A percentile compares a stretch with the other conserved stretches of the same genome.
Conservation (phyloP, 495 filamentous ascomycete species). For the Haplographium delicatum region DNA sequence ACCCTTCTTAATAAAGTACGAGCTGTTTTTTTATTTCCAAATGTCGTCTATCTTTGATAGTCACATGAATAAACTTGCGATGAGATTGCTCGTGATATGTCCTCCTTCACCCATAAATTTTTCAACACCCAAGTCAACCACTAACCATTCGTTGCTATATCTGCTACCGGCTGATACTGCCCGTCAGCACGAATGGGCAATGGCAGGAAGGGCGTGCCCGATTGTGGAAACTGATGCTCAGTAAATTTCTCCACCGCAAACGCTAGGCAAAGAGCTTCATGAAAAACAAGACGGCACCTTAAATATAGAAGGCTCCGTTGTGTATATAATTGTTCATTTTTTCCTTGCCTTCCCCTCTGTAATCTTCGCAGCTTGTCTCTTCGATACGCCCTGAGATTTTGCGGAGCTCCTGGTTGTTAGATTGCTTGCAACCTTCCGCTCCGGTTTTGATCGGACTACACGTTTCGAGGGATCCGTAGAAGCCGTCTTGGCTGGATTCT, state of each 20-base stretch:
- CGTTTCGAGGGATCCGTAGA: constrained; percentile 2
- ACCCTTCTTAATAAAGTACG: no score
- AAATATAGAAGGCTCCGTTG: background rate
- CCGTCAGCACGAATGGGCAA: background rate
- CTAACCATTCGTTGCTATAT: no score
- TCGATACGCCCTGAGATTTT: constrained; percentile 4
- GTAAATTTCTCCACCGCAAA: background rate
- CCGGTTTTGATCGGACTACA: constrained; percentile 6
- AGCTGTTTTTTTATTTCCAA: no score
- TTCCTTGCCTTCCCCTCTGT: background rate
- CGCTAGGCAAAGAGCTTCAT: no score
- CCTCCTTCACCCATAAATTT: no score
- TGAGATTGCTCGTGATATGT: no score
- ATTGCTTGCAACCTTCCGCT: constrained; percentile 13
- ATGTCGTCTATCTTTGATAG: no score
- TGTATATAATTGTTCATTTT: background rate
- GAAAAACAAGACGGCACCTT: no score
- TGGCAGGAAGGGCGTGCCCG: background rate
- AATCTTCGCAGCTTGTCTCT: constrained; percentile 4
- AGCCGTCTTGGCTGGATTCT: background rate
- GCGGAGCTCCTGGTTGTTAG: constrained; percentile 9
- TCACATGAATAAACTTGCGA: no score
- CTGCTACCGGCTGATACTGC: background rate
- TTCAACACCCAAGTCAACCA: no score
- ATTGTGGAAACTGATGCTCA: constrained; percentile 1